phyloP scores from a whole-genome alignment of 805 yeast species.

The Lachancea meyersii region DNA sequence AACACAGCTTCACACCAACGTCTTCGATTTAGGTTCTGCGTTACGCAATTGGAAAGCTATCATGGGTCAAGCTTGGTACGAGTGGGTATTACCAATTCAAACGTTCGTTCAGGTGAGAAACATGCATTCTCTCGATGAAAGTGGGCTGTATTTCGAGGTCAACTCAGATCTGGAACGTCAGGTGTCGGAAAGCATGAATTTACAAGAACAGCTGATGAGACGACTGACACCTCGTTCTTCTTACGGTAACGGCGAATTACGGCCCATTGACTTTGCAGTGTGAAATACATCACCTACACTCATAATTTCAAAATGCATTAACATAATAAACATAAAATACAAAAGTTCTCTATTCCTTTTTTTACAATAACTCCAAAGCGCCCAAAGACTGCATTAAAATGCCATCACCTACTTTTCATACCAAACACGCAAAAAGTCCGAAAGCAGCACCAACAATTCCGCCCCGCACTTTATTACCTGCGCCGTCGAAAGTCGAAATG shows the following conservation, averaged over 20 bases:
- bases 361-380: background rate
- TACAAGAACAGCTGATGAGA: conserved; percentile 28
- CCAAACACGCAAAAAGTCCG: background rate
- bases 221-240: conserved; percentile 31
- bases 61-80: conserved; percentile 61
- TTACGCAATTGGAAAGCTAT: conserved; percentile 55
- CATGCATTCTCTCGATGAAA: conserved; percentile 30
- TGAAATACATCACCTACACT: background rate
- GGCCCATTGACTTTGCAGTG: background rate
- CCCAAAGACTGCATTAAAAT: background rate
- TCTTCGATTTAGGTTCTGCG: conserved; percentile 65
- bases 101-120: conserved; percentile 20
- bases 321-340: background rate
- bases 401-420: background rate
- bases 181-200: conserved; percentile 32
- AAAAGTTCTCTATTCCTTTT: background rate
- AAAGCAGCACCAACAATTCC: background rate
- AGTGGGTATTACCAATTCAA: conserved; percentile 67
- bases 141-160: conserved; percentile 46
- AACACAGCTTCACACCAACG: conserved; percentile 54
- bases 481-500: conserved; percentile 5
- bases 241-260: background rate
- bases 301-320: background rate
- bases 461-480: background rate
- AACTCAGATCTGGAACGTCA: conserved; percentile 36